Evolutionary conservation across 1,284 basidiomycete species (phyloP).

Genomic region (Neotropicomus parvogracilis): DNA sequence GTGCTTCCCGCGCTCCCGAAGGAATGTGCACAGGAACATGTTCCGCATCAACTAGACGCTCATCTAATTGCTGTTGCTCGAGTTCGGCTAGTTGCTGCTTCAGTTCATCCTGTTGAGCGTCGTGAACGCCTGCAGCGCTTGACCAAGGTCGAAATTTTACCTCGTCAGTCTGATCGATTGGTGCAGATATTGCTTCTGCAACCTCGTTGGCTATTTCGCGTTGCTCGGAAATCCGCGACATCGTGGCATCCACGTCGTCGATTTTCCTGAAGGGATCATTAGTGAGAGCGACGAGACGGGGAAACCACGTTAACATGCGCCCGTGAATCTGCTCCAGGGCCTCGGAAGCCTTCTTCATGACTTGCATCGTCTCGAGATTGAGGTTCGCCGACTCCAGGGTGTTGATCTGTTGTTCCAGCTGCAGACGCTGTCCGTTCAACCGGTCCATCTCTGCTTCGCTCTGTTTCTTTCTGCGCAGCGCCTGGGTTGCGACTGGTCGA

Average conservation of each 20-base stretch:
- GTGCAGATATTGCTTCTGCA: slow-evolving; percentile 89
- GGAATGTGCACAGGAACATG: slow-evolving; percentile 88
- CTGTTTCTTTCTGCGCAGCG: slow-evolving; percentile 94
- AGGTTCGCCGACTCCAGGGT: slow-evolving; percentile 97
- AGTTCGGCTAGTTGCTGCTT: slow-evolving; percentile 83
- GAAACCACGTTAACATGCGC: slow-evolving; percentile 65
- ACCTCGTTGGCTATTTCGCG: slow-evolving; percentile 95
- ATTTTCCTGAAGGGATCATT: slow-evolving; percentile 59
- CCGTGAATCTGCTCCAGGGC: slow-evolving; percentile 92
- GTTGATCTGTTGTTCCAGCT: slow-evolving; percentile 96
- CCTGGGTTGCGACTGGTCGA: slow-evolving; percentile 62
- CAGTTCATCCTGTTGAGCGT: slow-evolving; percentile 67
- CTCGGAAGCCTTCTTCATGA: slow-evolving; percentile 95
- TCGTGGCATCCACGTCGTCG: slow-evolving; percentile 89
- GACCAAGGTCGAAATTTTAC: slow-evolving; percentile 40
- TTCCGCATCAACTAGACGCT: slow-evolving; percentile 84
- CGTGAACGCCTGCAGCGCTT: slow-evolving; percentile 6
- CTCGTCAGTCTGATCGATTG: slow-evolving; percentile 71
- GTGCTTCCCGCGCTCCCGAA: slow-evolving; percentile 53
- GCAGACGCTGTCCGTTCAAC: slow-evolving; percentile 83
- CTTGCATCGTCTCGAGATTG: slow-evolving; percentile 96
- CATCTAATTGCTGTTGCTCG: slow-evolving; percentile 90
- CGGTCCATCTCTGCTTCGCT: slow-evolving; percentile 87
- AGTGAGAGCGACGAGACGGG: background rate
- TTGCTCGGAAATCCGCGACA: slow-evolving; percentile 90